Evolutionary conservation across 257 asterid species (phyloP).

Genomic region (Plectranthus barbatus): DNA sequence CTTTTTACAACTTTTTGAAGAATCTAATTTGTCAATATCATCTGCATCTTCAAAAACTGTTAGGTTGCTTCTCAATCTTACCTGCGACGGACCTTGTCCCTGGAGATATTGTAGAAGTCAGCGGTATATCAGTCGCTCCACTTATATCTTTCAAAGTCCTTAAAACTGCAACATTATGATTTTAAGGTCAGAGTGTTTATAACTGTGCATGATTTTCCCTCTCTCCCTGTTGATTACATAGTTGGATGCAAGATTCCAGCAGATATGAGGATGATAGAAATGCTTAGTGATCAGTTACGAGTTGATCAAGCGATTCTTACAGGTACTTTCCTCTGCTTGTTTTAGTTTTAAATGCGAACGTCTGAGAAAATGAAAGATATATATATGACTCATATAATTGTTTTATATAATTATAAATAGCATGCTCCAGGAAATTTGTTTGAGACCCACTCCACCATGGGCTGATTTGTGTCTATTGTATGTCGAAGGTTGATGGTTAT

Average conservation of each 20-base stretch:
- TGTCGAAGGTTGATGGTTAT: constrained; percentile 6
- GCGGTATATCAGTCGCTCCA: constrained; percentile 47
- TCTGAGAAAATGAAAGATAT: constrained; percentile 3
- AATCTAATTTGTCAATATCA: constrained; percentile 1
- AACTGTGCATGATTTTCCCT: background rate
- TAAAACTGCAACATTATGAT: constrained; percentile 8
- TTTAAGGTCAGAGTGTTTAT: background rate
- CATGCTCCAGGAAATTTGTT: background rate
- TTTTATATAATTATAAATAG: constrained; percentile 1
- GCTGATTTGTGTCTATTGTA: background rate
- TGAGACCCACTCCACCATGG: constrained; percentile 4
- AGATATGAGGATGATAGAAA: constrained; percentile 94
- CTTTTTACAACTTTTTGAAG: background rate
- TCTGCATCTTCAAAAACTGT: constrained; percentile 15
- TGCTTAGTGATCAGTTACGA: constrained; percentile 81
- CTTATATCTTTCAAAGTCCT: constrained; percentile 9
- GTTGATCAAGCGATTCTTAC: constrained; percentile 99
- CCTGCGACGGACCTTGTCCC: constrained; percentile 98
- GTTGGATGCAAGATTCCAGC: constrained; percentile 99
- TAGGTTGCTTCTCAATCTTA: constrained; percentile 88
- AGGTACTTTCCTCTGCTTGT: constrained; percentile 33
- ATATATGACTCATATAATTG: constrained; percentile 6
- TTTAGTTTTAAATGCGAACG: background rate
- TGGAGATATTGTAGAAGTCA: constrained; percentile 96
- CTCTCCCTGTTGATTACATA: constrained; percentile 13